phyloP scores from a whole-genome alignment of 441 rosid genomes.

The Mallotus japonicus region DNA sequence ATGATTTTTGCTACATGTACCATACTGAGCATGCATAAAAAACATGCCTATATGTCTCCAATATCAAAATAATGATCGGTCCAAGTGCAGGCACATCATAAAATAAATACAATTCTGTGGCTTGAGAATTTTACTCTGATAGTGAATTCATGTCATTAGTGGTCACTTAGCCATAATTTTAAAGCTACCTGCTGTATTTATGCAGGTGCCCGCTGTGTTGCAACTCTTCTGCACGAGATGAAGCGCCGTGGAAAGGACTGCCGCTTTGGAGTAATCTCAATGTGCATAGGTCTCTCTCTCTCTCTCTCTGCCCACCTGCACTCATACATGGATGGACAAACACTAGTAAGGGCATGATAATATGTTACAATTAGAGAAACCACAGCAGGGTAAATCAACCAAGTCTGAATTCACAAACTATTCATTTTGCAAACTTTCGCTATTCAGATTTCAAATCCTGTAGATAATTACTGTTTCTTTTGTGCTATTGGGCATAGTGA shows the following conservation, averaged over 20 bases:
- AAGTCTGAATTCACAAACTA: background rate
- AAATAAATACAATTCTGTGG: no score
- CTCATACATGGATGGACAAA: no score
- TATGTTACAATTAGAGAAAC: background rate
- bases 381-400: background rate
- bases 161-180: constrained; percentile 9
- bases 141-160: background rate
- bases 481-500: background rate
- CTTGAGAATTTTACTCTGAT: no score
- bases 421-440: background rate
- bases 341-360: constrained; percentile 14
- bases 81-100: no score
- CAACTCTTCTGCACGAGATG: constrained; percentile 94
- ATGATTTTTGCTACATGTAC: background rate
- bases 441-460: background rate
- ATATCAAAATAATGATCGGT: no score
- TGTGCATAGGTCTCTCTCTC: constrained; percentile 70
- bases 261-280: constrained; percentile 90
- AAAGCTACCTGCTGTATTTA: constrained; percentile 10
- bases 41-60: no score
- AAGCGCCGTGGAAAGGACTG: constrained; percentile 87
- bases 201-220: constrained; percentile 92
- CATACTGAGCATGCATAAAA: background rate
- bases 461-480: background rate
- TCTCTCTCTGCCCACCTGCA: no score